These are phyloP conservation scores for Cladosporium sp. DNA, from an alignment of 2,329 filamentous ascomycete genomes.

Conservation along the genomic window DNA sequence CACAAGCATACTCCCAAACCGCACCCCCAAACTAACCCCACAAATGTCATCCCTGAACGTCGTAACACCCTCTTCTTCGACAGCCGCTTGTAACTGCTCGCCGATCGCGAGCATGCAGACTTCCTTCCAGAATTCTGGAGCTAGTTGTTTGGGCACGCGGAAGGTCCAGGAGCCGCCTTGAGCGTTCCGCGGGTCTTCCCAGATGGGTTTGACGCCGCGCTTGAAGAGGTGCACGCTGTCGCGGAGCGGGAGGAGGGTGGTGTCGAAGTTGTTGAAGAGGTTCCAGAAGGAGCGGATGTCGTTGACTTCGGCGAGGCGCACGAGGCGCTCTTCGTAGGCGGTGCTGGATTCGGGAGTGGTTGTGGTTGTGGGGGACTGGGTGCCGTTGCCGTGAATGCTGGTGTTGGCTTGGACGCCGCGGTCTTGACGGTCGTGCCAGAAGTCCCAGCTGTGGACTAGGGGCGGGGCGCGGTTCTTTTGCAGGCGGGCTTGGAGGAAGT, in stretches of 20 bases:
- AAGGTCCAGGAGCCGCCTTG: constrained; percentile 91
- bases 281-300: constrained; percentile 53
- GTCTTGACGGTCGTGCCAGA: constrained; percentile 52
- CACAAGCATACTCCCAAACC: constrained; percentile 86
- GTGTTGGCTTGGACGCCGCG: constrained; percentile 26
- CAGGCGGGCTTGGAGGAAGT: constrained; percentile 38
- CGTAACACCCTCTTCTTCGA: constrained; percentile 56
- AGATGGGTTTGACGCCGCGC: constrained; percentile 76
- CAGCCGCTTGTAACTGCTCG: constrained; percentile 72
- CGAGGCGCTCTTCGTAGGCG: constrained; percentile 49
- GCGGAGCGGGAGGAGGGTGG: constrained; percentile 69
- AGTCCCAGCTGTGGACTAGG: constrained; percentile 54
- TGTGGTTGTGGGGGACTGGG: constrained; percentile 12
- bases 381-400: background rate
- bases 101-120: constrained; percentile 81
- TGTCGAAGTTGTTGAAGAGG: constrained; percentile 69
- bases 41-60: constrained; percentile 76
- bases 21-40: constrained; percentile 81
- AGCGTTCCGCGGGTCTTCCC: constrained; percentile 84
- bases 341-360: constrained; percentile 24
- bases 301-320: constrained; percentile 47
- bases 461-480: constrained; percentile 41
- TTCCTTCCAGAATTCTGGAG: constrained; percentile 75
- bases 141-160: constrained; percentile 73
- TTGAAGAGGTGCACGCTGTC: constrained; percentile 74